Evolutionary conservation across 345 rosid species (phyloP).

Genomic region (Citrus maxima): DNA sequence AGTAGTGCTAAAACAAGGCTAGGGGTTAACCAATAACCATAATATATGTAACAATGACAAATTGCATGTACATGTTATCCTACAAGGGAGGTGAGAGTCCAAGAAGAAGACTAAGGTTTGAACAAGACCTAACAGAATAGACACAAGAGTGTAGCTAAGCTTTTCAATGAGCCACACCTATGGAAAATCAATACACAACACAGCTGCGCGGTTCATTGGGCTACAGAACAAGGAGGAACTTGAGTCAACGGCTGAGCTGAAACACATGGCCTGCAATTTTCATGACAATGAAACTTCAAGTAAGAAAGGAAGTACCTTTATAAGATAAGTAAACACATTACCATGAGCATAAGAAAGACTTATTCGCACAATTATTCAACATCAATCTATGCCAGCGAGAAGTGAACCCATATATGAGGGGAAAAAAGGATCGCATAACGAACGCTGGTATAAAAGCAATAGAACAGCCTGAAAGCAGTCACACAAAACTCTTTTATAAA

Average conservation of each 20-base stretch:
- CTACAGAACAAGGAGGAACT: constrained; percentile 19
- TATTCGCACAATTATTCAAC: neutral
- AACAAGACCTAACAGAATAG: neutral
- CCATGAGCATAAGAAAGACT: neutral
- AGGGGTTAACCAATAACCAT: too few species aligned
- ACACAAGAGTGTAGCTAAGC: neutral
- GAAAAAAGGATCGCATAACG: neutral
- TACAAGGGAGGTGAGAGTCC: neutral
- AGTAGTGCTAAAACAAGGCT: neutral
- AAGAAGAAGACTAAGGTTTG: neutral
- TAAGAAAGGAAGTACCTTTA: neutral
- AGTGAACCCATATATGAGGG: neutral
- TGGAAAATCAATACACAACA: too few species aligned
- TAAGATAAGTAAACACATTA: neutral
- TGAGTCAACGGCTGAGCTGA: constrained; percentile 13
- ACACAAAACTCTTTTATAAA: neutral
- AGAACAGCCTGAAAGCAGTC: neutral
- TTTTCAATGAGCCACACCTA: neutral
- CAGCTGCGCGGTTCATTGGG: neutral
- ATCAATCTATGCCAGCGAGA: neutral
- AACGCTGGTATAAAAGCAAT: neutral
- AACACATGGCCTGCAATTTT: constrained; percentile 17
- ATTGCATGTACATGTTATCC: neutral
- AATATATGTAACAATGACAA: neutral
- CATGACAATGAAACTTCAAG: neutral